Conservation (phyloP, 108 stramenopile species). For the Nitzschia sp. region DNA sequence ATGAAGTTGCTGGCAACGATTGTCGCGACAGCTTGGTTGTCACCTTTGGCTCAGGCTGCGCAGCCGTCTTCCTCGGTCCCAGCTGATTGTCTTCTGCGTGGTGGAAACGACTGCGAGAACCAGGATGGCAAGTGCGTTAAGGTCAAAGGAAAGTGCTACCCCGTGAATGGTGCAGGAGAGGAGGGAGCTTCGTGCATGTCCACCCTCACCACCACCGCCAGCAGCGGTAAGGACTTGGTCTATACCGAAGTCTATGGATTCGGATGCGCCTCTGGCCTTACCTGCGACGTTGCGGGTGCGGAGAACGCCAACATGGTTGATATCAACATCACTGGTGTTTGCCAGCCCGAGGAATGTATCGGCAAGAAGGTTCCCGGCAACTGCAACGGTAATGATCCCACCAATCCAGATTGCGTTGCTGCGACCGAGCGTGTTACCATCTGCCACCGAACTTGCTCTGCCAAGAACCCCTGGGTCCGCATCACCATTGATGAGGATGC, state of each 20-base stretch:
- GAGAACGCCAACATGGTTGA: too few relatives aligned
- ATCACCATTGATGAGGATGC: conserved; percentile 9
- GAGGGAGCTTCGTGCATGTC: neutral
- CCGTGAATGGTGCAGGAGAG: neutral
- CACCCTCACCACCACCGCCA: neutral
- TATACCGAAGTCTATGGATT: neutral
- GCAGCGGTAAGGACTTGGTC: neutral
- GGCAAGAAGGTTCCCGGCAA: conserved; percentile 7
- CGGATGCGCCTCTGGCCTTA: neutral
- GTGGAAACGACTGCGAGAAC: too few relatives aligned
- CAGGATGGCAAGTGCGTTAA: too few relatives aligned
- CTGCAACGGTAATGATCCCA: conserved; percentile 8
- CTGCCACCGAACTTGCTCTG: conserved; percentile 7
- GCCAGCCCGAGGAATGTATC: neutral
- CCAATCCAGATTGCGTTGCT: neutral
- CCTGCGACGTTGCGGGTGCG: neutral
- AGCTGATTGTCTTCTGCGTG: too few relatives aligned
- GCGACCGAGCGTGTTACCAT: neutral
- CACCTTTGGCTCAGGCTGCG: too few relatives aligned
- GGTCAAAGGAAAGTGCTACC: too few relatives aligned
- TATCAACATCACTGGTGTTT: neutral
- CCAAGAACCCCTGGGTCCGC: neutral
- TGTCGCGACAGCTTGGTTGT: too few relatives aligned
- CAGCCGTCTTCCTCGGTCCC: too few relatives aligned
- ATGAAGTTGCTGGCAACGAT: too few relatives aligned